Percentiles rank a stretch among this genome's conserved stretches.
Evolutionary conservation across 768 basidiomycete species (phyloP).

Genomic region (Trametes meyenii): DNA sequence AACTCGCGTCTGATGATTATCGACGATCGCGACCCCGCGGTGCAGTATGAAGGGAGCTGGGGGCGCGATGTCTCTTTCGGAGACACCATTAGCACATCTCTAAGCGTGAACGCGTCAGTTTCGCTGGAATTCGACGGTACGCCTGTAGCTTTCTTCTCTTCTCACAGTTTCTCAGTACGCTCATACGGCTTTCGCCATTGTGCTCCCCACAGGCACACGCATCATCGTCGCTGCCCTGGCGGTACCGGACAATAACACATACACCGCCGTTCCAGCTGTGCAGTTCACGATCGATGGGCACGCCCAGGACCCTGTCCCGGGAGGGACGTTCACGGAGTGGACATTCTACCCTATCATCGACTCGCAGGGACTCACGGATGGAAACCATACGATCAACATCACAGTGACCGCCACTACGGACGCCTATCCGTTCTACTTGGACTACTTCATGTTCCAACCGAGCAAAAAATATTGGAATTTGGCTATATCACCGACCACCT

Average conservation of each 20-base stretch:
- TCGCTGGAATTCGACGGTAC: slow-evolving; percentile 9
- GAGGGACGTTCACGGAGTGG: neutral
- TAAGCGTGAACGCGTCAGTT: neutral
- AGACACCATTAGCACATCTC: neutral
- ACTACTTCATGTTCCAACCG: slow-evolving; percentile 8
- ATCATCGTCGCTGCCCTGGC: slow-evolving; percentile 5
- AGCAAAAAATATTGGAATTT: slow-evolving; percentile 5
- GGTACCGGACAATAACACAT: neutral
- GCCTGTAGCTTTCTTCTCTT: neutral
- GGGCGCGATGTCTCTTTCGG: neutral
- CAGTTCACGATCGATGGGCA: slow-evolving; percentile 1
- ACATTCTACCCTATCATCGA: slow-evolving; percentile 7
- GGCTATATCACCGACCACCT: neutral
- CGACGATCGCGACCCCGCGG: slow-evolving; percentile 8
- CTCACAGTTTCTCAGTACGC: neutral
- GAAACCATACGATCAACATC: slow-evolving; percentile 1
- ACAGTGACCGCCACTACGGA: neutral
- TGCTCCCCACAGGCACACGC: neutral
- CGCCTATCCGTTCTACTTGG: neutral
- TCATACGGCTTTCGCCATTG: neutral
- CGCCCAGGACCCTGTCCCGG: neutral
- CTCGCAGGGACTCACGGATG: slow-evolving; percentile 3
- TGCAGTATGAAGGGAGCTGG: slow-evolving; percentile 1
- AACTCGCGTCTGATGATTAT: slow-evolving; percentile 8
- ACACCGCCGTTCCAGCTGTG: neutral